Conservation (phyloP, 441 rosid genomes). For the Corymbia calophylla region DNA sequence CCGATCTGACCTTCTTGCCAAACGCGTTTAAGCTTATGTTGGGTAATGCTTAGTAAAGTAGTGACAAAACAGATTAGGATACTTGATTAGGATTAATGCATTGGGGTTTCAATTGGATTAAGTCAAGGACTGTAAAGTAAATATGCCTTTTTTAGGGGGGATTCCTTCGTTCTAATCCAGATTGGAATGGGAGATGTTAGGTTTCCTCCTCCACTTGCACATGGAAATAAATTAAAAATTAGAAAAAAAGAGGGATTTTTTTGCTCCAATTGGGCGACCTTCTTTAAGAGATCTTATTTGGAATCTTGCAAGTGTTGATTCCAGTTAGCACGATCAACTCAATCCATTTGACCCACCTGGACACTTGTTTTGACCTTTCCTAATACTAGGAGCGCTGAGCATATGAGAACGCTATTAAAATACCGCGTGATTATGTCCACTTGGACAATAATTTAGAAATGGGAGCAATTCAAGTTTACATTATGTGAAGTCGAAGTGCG, state of each 20-base stretch:
- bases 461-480: background rate
- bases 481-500: background rate
- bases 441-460: background rate
- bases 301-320: background rate
- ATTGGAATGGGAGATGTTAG: background rate
- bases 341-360: background rate
- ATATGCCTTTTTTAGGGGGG: background rate
- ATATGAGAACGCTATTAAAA: background rate
- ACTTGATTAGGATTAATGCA: background rate
- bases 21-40: background rate
- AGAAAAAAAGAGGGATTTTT: too few relatives aligned
- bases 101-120: background rate
- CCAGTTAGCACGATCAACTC: background rate
- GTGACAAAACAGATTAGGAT: background rate
- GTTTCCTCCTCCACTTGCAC: background rate
- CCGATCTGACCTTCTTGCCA: fast-evolving
- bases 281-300: background rate
- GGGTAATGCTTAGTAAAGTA: background rate
- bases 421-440: background rate
- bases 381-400: background rate
- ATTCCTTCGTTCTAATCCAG: background rate
- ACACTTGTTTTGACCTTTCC: background rate
- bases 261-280: too few relatives aligned
- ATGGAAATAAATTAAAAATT: too few relatives aligned
- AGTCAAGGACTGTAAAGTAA: background rate